Base-by-base conservation (phyloP, 139 green algal genomes). In the Eudorina sp. region DNA sequence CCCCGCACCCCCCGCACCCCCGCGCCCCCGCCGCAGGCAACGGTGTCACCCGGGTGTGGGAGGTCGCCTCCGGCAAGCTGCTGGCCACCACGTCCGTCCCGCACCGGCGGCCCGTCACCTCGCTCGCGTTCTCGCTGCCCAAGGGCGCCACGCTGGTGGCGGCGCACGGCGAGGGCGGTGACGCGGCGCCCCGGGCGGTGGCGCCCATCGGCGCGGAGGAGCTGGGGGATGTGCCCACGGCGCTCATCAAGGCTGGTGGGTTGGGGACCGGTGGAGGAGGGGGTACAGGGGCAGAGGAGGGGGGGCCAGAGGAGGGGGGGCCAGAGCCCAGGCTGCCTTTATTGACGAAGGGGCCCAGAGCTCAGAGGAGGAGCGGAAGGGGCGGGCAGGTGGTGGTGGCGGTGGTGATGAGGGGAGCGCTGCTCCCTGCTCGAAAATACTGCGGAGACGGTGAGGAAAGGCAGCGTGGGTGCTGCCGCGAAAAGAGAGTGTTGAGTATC, bases 21-120 rank as follows among this genome's bases (percentile, higher is more conserved):
- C n/a, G n/a, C n/a, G n/a, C n/a, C n/a, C n/a, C n/a, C n/a, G n/a
- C 51, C 41, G 14, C 82, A 88, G 82, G 8, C 64, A 70, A 68
- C 82, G 82, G 82, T 66, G 27, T 36, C 46, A 53, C 48, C 6
- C 82, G 66, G 3, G 66, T 88, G n/a, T 88, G 82, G 82, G 82
- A 88, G 45, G 0, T 79, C 16, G 0, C 46, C 45, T 29, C n/a
- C 58, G 64, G 64, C 66, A 53, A 68, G 48, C 66, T 88, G 43
- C 46, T 80, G 46, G 11, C 25, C 7, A 2, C 66, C 45, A 55
- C 29, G 9, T 18, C 25, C 2, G 46, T 68, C 31, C 16, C 82
- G 4, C 64, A 79, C 62, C 48, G 46, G 13, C 80, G 80, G 0
- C 46, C 82, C 66, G 82, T 88, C 45, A 80, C 82, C 8, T 43